These are phyloP conservation scores for Tripterygium wilfordii DNA, from an alignment of 177 flowering plant genomes.

Conservation along the genomic window DNA sequence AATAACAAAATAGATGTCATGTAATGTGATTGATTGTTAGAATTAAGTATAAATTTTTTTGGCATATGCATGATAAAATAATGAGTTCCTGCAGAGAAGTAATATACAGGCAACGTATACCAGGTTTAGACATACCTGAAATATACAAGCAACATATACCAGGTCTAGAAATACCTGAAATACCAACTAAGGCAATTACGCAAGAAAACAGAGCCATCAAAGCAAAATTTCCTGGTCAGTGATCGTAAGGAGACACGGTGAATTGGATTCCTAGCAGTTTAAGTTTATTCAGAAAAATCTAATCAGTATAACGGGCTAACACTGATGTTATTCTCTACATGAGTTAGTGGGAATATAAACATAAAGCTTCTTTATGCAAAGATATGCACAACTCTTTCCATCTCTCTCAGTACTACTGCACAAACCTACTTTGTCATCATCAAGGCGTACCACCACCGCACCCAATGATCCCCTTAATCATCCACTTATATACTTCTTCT, in stretches of 20 bases:
- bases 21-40: not conserved
- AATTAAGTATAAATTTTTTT: not conserved
- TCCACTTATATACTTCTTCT: conserved; percentile 41
- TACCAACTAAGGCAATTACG: no score
- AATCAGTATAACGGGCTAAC: conserved; percentile 5
- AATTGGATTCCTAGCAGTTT: conserved; percentile 8
- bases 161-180: no score
- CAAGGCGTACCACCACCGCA: conserved; percentile 23
- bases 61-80: not conserved
- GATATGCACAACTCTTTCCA: conserved; percentile 18
- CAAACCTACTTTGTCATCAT: conserved; percentile 25
- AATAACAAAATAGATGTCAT: not conserved
- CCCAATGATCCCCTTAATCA: conserved; percentile 35
- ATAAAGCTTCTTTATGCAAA: conserved; percentile 54
- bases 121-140: no score
- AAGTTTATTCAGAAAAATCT: conserved; percentile 6
- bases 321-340: conserved; percentile 15
- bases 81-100: no score
- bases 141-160: no score
- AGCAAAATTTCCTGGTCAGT: conserved; percentile 3
- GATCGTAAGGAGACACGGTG: not conserved
- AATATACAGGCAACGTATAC: no score
- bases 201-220: no score
- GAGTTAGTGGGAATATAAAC: conserved; percentile 44
- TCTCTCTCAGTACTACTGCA: no score